Conservation (phyloP, 148 eudicot genomes). For the Dysphania ambrosioides region DNA sequence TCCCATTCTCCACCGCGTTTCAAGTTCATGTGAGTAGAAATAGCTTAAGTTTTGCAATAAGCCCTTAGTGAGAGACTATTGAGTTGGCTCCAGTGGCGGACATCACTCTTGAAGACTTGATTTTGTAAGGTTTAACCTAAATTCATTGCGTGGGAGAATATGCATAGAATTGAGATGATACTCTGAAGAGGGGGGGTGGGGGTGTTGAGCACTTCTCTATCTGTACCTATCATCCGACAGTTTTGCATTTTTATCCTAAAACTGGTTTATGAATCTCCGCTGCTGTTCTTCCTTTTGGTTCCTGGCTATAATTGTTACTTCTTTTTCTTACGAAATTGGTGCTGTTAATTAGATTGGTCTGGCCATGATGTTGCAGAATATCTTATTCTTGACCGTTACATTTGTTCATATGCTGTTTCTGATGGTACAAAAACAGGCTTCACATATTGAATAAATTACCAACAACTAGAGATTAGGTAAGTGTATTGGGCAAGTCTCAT, state of each 20-base stretch:
- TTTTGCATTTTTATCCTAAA: neutral
- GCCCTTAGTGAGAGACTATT: constrained; percentile 28
- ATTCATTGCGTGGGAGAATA: neutral
- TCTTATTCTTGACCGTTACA: too few relatives aligned
- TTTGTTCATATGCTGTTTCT: neutral
- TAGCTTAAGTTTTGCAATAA: constrained; percentile 59
- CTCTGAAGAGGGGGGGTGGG: too few relatives aligned
- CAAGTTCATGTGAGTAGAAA: constrained; percentile 23
- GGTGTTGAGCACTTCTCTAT: neutral
- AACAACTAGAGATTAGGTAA: too few relatives aligned
- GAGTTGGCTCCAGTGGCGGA: constrained; percentile 11
- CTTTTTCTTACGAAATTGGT: neutral
- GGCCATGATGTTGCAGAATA: too few relatives aligned
- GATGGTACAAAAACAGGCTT: neutral
- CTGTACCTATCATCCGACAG: neutral
- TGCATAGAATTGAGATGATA: constrained; percentile 7
- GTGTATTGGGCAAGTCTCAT: too few relatives aligned
- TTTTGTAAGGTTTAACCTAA: neutral
- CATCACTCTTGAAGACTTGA: neutral
- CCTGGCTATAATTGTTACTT: neutral
- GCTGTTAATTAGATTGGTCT: neutral
- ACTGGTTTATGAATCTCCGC: neutral
- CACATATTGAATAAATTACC: too few relatives aligned
- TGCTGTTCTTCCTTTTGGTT: neutral
- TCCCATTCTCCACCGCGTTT: constrained; percentile 5